Evolutionary conservation across 148 eudicot genomes (phyloP).

Genomic region (Tetragonia tetragonoides): DNA sequence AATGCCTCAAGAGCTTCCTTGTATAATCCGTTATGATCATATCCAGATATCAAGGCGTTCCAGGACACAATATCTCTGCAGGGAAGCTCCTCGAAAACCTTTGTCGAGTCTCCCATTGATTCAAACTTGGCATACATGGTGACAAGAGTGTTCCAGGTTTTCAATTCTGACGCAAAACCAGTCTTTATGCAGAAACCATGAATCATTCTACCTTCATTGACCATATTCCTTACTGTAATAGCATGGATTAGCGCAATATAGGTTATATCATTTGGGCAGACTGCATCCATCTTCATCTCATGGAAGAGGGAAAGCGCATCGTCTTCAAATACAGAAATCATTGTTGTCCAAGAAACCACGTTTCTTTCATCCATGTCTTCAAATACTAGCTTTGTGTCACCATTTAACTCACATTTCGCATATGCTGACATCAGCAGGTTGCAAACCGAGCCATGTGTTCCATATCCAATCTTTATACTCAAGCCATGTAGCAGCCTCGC

Average conservation of each 20-base stretch:
- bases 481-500: conserved; percentile 68
- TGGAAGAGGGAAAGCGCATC: conserved; percentile 54
- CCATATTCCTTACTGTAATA: conserved; percentile 39
- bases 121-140: conserved; percentile 85
- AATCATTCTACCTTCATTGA: conserved; percentile 62
- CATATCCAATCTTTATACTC: conserved; percentile 55
- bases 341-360: conserved; percentile 91
- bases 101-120: conserved; percentile 50
- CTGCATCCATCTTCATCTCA: conserved; percentile 66
- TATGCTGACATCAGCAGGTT: conserved; percentile 78
- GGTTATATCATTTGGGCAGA: conserved; percentile 79
- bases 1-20: conserved; percentile 68
- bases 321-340: conserved; percentile 65
- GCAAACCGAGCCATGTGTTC: conserved; percentile 48
- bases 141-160: conserved; percentile 71
- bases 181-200: conserved; percentile 71
- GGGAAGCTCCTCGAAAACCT: conserved; percentile 60
- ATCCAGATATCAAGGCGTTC: conserved; percentile 83
- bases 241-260: conserved; percentile 72
- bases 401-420: conserved; percentile 54
- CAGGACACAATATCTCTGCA: conserved; percentile 57
- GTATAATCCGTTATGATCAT: conserved; percentile 52
- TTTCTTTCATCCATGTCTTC: conserved; percentile 53
- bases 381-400: conserved; percentile 62
- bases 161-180: conserved; percentile 49